Percentiles rank a stretch among this genome's conserved stretches.
Evolutionary conservation across 495 filamentous ascomycete genomes (phyloP).

Genomic region (Penicillium mononematosum): DNA sequence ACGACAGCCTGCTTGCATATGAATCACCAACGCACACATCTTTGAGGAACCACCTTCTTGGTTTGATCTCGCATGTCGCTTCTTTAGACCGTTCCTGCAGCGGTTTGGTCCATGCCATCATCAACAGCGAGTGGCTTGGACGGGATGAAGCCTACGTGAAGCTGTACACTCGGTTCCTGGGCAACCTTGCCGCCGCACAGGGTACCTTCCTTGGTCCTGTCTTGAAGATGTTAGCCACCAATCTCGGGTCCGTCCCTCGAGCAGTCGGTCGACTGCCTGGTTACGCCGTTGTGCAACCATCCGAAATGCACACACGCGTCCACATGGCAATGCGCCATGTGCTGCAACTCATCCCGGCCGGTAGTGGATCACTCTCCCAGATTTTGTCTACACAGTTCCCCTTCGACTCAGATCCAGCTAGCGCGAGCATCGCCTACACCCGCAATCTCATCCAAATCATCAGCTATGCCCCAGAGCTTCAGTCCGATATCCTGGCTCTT

Average conservation of each 20-base stretch:
- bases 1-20: conserved; percentile 40
- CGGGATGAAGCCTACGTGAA: conserved; percentile 77
- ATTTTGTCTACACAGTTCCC: conserved; percentile 70
- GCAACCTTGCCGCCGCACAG: conserved; percentile 77
- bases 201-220: conserved; percentile 61
- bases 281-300: conserved; percentile 55
- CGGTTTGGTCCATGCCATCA: conserved; percentile 67
- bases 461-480: conserved; percentile 75
- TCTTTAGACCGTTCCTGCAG: conserved; percentile 70
- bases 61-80: conserved; percentile 70
- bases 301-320: conserved; percentile 62
- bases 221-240: conserved; percentile 74
- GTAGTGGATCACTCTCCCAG: conserved; percentile 65
- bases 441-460: conserved; percentile 73
- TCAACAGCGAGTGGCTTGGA: conserved; percentile 80
- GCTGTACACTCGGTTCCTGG: conserved; percentile 76
- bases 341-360: conserved; percentile 71
- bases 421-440: conserved; percentile 72
- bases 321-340: conserved; percentile 76
- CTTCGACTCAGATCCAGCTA: conserved; percentile 66
- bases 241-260: conserved; percentile 58
- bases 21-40: conserved; percentile 50
- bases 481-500: conserved; percentile 75
- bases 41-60: conserved; percentile 71
- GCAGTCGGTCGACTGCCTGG: conserved; percentile 59